Base-by-base conservation (phyloP, 169 alveolate species). In the Plasmodium coatneyi region DNA sequence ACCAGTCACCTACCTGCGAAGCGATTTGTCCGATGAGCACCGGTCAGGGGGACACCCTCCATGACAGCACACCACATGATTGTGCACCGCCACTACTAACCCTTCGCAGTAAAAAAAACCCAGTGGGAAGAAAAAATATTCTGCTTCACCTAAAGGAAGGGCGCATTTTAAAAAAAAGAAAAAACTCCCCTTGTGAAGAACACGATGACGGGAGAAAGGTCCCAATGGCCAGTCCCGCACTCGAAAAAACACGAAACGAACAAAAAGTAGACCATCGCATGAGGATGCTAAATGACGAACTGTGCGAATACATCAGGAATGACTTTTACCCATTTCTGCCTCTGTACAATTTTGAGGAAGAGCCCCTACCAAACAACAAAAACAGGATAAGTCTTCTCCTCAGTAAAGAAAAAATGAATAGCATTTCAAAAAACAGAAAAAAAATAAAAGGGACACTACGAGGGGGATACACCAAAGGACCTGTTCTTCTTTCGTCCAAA, bases 301-400 rank as follows among this genome's bases (percentile, higher is more conserved):
- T 84, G 19, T 3, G 76, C 56, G 22, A 32, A 5, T 84, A 84
- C 28, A 10, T 84, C 9, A 6, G 25, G 32, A 84, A 84, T 49
- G 66, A 72, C 25, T 52, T 84, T 43, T 84, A 84, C 41, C 30
- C 71, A 46, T 72, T 72, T 84, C n/a, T 84, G 22, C 84, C 92
- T 2, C 36, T 78, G 14, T 43, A 78, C 22, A 41, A 78, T 72
- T 87, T 87, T 60, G 60, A 43, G 25, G 16, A 87, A 60, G 56
- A 78, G 0, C 30, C 46, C 32, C n/a, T 25, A 25, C 76, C n/a
- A 3, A 3, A 46, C 34, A 32, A 36, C n/a, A 76, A 9, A 2
- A 87, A 60, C 49, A 60, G 71, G 1, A 28, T 34, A 79, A 56
- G 30, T 71, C 10, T n/a, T 9, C 71, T 66, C 19, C 14, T 87